Conservation (phyloP, 352 stramenopile genomes). For the Peronospora farinosa region DNA sequence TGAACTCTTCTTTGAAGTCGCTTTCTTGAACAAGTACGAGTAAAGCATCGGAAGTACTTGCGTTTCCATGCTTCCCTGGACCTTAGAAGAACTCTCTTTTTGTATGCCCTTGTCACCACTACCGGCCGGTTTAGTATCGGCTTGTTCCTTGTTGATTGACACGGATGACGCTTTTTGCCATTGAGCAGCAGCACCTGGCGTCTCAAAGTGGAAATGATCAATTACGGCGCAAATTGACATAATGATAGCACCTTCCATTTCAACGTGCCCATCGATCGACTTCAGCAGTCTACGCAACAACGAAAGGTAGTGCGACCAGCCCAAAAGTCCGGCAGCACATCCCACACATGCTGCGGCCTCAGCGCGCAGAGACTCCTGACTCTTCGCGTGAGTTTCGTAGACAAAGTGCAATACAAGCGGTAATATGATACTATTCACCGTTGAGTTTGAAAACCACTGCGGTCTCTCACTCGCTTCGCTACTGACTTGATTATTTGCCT, state of each 20-base stretch:
- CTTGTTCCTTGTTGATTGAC: constrained; percentile 1
- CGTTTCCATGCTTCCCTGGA: constrained; percentile 69
- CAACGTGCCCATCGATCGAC: constrained; percentile 85
- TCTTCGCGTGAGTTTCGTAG: constrained; percentile 91
- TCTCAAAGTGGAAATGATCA: constrained; percentile 94
- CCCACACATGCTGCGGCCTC: constrained; percentile 91
- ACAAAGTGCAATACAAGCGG: constrained; percentile 94
- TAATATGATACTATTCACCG: constrained; percentile 91
- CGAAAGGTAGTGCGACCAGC: constrained; percentile 95
- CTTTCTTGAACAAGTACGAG: constrained; percentile 81
- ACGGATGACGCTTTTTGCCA: constrained; percentile 21
- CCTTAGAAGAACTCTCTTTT: constrained; percentile 38
- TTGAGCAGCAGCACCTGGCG: constrained; percentile 34
- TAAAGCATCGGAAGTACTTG: constrained; percentile 85
- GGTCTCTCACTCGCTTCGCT: constrained; percentile 17
- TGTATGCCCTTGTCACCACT: constrained; percentile 17
- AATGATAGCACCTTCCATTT: constrained; percentile 90
- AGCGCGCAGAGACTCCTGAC: constrained; percentile 89
- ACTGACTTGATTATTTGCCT: constrained; percentile 18
- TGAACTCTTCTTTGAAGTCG: constrained; percentile 62
- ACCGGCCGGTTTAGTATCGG: constrained; percentile 3
- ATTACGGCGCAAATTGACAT: constrained; percentile 90
- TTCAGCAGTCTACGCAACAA: constrained; percentile 89
- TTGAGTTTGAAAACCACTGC: constrained; percentile 75
- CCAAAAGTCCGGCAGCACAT: constrained; percentile 84